These are phyloP conservation scores for Hypoxylon sp. DNA, from an alignment of 2,329 filamentous ascomycete genomes.

Conservation along the genomic window DNA sequence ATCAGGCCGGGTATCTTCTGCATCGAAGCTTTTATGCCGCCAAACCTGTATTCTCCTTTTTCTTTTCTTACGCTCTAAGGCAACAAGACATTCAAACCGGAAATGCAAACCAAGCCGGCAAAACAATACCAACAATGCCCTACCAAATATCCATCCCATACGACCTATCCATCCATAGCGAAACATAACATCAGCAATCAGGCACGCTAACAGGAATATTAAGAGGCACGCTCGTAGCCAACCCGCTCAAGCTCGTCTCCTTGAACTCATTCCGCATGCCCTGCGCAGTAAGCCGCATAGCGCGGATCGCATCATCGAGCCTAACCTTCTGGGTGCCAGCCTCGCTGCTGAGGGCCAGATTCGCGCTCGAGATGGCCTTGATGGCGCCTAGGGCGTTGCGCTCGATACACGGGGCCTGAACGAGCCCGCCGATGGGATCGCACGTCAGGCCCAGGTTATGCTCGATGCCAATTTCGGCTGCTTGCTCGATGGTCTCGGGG, in stretches of 20 bases:
- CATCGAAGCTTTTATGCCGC: slow-evolving; percentile 3
- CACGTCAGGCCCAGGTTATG: slow-evolving; percentile 67
- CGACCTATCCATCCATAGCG: not conserved
- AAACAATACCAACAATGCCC: not conserved
- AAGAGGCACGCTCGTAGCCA: slow-evolving; percentile 66
- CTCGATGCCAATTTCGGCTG: slow-evolving; percentile 68
- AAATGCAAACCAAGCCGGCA: not conserved
- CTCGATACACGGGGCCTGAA: slow-evolving; percentile 68
- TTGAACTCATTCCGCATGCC: slow-evolving; percentile 69
- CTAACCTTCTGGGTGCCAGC: slow-evolving; percentile 64
- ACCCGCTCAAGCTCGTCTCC: slow-evolving; percentile 66
- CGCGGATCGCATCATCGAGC: slow-evolving; percentile 66
- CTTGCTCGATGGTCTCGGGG: slow-evolving; percentile 66
- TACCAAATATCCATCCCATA: slow-evolving; percentile 1
- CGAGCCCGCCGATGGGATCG: slow-evolving; percentile 66
- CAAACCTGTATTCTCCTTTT: not conserved
- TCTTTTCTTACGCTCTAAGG: not conserved
- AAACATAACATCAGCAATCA: slow-evolving; percentile 59
- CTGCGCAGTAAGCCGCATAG: slow-evolving; percentile 66
- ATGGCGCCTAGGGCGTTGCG: slow-evolving; percentile 66
- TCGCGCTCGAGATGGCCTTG: slow-evolving; percentile 67
- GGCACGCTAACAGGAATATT: slow-evolving; percentile 67
- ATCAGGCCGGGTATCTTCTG: slow-evolving; percentile 4
- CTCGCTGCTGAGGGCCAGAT: slow-evolving; percentile 63
- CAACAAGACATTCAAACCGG: not conserved